Conservation (phyloP, 1,284 basidiomycete genomes). For the Trichosporon faecale region DNA sequence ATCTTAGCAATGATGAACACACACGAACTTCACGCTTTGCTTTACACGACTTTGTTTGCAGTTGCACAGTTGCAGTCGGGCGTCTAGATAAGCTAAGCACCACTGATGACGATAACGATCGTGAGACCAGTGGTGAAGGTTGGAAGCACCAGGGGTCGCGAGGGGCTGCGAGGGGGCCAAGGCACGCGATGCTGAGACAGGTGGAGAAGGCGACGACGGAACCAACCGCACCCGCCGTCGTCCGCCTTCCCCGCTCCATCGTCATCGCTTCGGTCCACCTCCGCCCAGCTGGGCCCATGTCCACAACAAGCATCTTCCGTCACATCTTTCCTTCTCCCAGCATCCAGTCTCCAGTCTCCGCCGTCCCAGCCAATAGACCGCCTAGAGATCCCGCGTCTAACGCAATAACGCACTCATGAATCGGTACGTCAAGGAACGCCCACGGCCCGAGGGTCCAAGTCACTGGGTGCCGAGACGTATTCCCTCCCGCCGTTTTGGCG, state of each 20-base stretch:
- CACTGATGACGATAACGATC: neutral
- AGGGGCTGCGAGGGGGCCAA: neutral
- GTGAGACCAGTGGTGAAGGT: neutral
- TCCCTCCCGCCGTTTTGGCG: neutral
- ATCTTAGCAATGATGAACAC: constrained; percentile 1
- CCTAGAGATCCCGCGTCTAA: neutral
- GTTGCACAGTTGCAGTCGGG: neutral
- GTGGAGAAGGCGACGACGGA: neutral
- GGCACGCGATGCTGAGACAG: neutral
- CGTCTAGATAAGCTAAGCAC: constrained; percentile 3
- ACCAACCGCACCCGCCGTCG: neutral
- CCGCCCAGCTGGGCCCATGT: neutral
- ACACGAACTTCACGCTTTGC: neutral
- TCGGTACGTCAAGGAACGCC: neutral
- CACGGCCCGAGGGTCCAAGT: too few relatives aligned
- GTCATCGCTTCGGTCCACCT: neutral
- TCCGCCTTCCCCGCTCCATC: neutral
- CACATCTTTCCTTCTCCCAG: neutral
- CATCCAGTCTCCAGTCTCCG: neutral
- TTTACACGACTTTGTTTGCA: neutral
- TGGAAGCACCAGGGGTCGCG: constrained; percentile 5
- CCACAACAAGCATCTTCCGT: neutral
- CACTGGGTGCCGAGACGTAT: neutral
- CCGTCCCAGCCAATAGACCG: neutral
- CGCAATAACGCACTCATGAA: constrained; percentile 1